Evolutionary conservation across 441 rosid species (phyloP), one percentile per base, ranked within the genome.

Genomic region (Caryocar brasiliense): DNA sequence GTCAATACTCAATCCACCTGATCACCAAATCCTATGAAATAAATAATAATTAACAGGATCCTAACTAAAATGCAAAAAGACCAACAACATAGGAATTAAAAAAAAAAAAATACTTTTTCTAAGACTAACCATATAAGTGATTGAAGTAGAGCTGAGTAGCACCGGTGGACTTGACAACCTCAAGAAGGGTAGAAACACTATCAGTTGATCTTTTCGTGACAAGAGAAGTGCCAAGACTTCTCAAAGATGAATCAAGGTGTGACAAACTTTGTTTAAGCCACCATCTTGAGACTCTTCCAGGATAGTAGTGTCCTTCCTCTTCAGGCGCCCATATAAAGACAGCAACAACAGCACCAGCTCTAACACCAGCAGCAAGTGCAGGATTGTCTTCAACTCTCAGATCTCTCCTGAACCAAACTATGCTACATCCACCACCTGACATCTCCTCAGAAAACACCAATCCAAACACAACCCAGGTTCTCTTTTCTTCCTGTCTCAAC

Each of bases 381-480:
- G 96, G 93, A 44, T 91, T 87, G 62, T 91, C 96, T 67, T 91
- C 96, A 2, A 87, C 93, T 60, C 98, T 87, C 47, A 91, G 94
- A 85, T 91, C 98, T 80, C 96, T 87, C 66, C 98, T 85, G 68
- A 91, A 83, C 98, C 98, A 91, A 39, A 91, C 95, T 72, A 91
- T 85, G 69, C 91, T 86, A 60, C 96, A 76, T 26, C 82, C 81
- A 65, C 86, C 81, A 57, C 84, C 75, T 47, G 87, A 73, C 96
- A 90, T 90, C 73, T 72, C 56, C 55, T 62, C 54, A 51, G 22
- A 5, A 17, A 46, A 15, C 17, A 17, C 6, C 41, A 18, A 12
- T n/a, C 35, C 4, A 27, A 18, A 48, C 40, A 22, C 51, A 9
- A 19, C 55, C 39, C 44, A 19, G 45, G 50, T 32, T 24, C 40